phyloP scores from a whole-genome alignment of 352 stramenopile genomes.

The Albugo candida region DNA sequence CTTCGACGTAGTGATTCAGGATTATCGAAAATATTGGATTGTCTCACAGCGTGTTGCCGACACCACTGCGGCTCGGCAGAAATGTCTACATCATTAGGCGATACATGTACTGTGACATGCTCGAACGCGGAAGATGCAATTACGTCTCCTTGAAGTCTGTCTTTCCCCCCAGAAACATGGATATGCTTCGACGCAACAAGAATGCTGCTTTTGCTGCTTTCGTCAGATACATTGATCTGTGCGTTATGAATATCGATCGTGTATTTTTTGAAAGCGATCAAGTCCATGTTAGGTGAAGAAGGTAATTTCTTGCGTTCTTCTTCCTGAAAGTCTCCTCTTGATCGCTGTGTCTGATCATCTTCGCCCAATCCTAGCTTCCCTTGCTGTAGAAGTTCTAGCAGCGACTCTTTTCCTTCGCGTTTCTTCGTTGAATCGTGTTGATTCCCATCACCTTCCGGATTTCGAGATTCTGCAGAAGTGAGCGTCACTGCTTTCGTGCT shows the following conservation, averaged over 20 bases:
- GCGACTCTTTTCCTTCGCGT: conserved; percentile 4
- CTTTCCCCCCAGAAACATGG: conserved; percentile 44
- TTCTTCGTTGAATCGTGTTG: conserved; percentile 14
- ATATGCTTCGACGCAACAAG: conserved; percentile 57
- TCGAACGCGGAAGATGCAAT: conserved; percentile 44
- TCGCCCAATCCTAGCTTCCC: conserved; percentile 39
- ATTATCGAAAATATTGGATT: neutral
- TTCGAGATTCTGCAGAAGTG: neutral
- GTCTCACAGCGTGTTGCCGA: neutral
- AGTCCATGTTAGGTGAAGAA: conserved; percentile 2
- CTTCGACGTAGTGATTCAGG: neutral
- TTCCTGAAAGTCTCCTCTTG: neutral
- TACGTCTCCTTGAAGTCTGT: conserved; percentile 19
- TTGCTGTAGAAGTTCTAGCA: conserved; percentile 53
- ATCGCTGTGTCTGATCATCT: neutral
- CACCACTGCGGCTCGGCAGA: conserved; percentile 54
- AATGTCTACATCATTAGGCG: conserved; percentile 60
- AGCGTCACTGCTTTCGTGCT: neutral
- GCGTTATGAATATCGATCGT: conserved; percentile 55
- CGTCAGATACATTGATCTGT: conserved; percentile 63
- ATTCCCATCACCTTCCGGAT: conserved; percentile 13
- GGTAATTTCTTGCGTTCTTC: neutral
- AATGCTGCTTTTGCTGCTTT: conserved; percentile 38
- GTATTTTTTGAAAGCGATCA: conserved; percentile 44
- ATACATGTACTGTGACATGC: conserved; percentile 44